These are phyloP conservation scores for Calocybe gangraenosa DNA, from an alignment of 768 basidiomycete genomes.

Conservation along the genomic window DNA sequence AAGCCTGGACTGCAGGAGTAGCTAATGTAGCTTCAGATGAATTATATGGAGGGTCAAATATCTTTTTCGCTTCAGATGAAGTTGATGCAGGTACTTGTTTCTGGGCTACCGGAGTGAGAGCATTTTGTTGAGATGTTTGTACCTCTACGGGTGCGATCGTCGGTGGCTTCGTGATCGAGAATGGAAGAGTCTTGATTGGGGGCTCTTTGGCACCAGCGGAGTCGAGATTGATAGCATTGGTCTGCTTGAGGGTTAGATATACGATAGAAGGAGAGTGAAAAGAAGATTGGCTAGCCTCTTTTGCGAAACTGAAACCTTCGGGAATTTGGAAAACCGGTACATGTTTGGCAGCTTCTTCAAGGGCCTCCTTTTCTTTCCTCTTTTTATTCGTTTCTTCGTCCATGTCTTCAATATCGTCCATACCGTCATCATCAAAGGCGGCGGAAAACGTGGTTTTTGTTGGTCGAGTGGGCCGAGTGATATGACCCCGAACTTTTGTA, in stretches of 20 bases:
- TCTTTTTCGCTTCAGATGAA: background rate
- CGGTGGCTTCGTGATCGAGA: constrained; percentile 53
- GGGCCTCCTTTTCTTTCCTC: constrained; percentile 37
- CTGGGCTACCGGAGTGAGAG: background rate
- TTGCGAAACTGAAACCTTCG: constrained; percentile 63
- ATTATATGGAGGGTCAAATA: background rate
- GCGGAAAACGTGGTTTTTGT: constrained; percentile 63
- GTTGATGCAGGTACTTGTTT: background rate
- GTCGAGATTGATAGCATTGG: constrained; percentile 33
- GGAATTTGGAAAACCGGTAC: constrained; percentile 58
- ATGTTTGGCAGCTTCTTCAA: constrained; percentile 54
- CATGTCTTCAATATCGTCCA: constrained; percentile 37
- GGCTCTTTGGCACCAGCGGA: constrained; percentile 52
- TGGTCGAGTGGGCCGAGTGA: constrained; percentile 49
- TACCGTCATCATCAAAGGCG: constrained; percentile 46
- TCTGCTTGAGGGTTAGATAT: constrained; percentile 20
- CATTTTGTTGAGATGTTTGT: background rate
- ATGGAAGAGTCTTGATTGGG: constrained; percentile 61
- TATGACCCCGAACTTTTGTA: constrained; percentile 53
- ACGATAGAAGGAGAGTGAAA: background rate
- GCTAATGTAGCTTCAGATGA: background rate
- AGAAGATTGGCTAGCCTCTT: constrained; percentile 39
- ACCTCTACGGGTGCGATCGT: constrained; percentile 16
- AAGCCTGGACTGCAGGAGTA: background rate
- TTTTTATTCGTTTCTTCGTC: constrained; percentile 26